Percentiles rank a stretch among this genome's conserved stretches.
phyloP scores from a whole-genome alignment of 805 yeast species.

The Saturnispora sekii region DNA sequence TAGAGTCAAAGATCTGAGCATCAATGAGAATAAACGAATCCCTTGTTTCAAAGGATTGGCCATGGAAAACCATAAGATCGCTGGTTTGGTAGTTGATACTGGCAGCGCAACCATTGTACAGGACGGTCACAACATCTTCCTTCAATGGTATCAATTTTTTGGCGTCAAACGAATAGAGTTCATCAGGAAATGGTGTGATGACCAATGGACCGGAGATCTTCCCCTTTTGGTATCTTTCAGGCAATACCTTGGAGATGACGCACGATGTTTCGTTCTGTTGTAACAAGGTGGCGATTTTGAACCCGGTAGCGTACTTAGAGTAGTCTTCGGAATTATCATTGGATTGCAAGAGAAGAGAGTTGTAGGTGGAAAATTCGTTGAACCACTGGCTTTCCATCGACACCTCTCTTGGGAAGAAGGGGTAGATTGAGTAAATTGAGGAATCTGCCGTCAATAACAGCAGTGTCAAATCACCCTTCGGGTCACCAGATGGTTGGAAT shows the following conservation, averaged over 20 bases:
- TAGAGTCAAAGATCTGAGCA: constrained; percentile 8
- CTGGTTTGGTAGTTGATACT: constrained; percentile 17
- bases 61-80: constrained; percentile 20
- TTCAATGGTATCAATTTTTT: constrained; percentile 19
- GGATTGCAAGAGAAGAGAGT: constrained; percentile 16
- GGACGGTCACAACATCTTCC: constrained; percentile 18
- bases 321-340: constrained; percentile 15
- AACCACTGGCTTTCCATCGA: constrained; percentile 28
- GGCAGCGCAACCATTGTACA: constrained; percentile 17
- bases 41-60: constrained; percentile 8
- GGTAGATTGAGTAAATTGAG: constrained; percentile 51
- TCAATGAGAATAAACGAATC: constrained; percentile 11
- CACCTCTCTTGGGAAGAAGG: constrained; percentile 47
- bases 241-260: constrained; percentile 10
- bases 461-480: constrained; percentile 33
- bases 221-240: constrained; percentile 15
- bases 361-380: constrained; percentile 20
- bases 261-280: constrained; percentile 7
- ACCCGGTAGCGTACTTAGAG: constrained; percentile 13
- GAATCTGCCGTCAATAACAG: constrained; percentile 45
- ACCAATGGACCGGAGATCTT: constrained; percentile 40
- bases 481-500: constrained; percentile 31
- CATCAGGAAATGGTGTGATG: constrained; percentile 45
- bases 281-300: constrained; percentile 20
- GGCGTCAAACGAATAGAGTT: constrained; percentile 39